Base-by-base conservation (phyloP, 169 alveolate species). In the Ichthyophthirius multifiliis region DNA sequence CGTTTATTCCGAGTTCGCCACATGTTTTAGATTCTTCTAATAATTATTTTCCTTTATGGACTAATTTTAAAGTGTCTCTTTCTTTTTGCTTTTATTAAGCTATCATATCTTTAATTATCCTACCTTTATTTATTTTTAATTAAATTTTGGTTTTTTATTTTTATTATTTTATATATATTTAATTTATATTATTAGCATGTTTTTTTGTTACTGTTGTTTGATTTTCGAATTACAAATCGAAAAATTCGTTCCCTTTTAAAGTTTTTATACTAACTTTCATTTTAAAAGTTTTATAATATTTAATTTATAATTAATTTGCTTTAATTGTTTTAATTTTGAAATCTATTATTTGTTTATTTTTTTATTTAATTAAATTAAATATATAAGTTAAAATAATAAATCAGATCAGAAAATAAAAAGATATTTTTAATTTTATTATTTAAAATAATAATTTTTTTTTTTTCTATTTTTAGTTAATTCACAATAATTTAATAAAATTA, bases 21-120 rank as follows among this genome's bases (percentile, higher is more conserved):
- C 85, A 41, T 5, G 87, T 78, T 79, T 85, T 55, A 1, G 71
- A 67, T 5, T 41, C 83, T 74, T 89, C 86, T 4, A 20, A 65
- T 76, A 83, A 64, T 5, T 84, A 87, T 55, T 86, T 89, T 45
- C 94, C 94, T 62, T 80, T 65, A n/a, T 89, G 86, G 16, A 89
- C 67, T 41, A 89, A 82, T 76, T 89, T 89, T 75, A 75, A 82
- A 30, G 43, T 44, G 31, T 79, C 94, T 1, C 83, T 87, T 73
- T 81, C 80, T 27, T 81, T 74, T 64, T 71, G 27, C 62, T 84
- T 87, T 48, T 84, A 84, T 5, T 65, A 78, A 41, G 85, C 78
- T 45, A 88, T 81, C 77, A 46, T 79, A 39, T 88, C 89, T 75
- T 88, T 88, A 20, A 84, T 82, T 45, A 55, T 81, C 85, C 91